Percentiles rank a stretch among this genome's conserved stretches.
These are phyloP conservation scores for Trametes cubensis DNA, from an alignment of 768 basidiomycete genomes.

Conservation along the genomic window DNA sequence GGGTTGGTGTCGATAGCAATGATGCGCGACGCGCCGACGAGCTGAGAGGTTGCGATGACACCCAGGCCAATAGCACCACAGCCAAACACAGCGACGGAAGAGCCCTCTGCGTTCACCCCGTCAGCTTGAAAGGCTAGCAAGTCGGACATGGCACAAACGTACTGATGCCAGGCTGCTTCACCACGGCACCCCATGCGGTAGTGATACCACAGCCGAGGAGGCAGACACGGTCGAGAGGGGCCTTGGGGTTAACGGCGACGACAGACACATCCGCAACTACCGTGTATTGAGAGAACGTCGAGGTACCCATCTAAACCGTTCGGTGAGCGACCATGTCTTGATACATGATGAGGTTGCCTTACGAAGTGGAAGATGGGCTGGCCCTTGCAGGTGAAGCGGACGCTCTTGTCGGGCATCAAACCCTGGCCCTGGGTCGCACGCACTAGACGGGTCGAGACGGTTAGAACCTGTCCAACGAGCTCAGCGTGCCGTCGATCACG, in stretches of 20 bases:
- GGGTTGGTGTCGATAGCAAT: constrained; percentile 93
- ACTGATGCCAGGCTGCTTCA: constrained; percentile 88
- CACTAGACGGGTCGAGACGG: constrained; percentile 47
- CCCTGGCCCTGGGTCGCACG: constrained; percentile 93
- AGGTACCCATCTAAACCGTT: constrained; percentile 85
- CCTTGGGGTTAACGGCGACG: constrained; percentile 82
- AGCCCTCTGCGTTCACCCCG: constrained; percentile 56
- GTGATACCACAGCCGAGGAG: constrained; percentile 96
- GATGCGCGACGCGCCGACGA: constrained; percentile 82
- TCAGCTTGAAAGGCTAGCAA: neutral
- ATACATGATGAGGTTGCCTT: constrained; percentile 30
- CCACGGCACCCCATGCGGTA: constrained; percentile 96
- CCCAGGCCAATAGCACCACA: constrained; percentile 97
- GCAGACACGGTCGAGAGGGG: constrained; percentile 96
- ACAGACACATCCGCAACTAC: constrained; percentile 98
- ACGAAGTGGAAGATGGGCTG: constrained; percentile 91
- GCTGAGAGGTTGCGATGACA: constrained; percentile 76
- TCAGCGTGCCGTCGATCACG: neutral
- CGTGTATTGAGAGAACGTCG: constrained; percentile 99
- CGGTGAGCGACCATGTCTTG: neutral
- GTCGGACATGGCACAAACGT: constrained; percentile 32
- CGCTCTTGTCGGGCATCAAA: constrained; percentile 88
- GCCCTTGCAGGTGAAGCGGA: constrained; percentile 89
- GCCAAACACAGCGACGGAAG: constrained; percentile 92
- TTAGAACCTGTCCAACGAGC: neutral